Percentiles rank a stretch among this genome's conserved stretches.
These are phyloP conservation scores for Strigomonas culicis DNA, from an alignment of 208 protist genomes.

Conservation along the genomic window DNA sequence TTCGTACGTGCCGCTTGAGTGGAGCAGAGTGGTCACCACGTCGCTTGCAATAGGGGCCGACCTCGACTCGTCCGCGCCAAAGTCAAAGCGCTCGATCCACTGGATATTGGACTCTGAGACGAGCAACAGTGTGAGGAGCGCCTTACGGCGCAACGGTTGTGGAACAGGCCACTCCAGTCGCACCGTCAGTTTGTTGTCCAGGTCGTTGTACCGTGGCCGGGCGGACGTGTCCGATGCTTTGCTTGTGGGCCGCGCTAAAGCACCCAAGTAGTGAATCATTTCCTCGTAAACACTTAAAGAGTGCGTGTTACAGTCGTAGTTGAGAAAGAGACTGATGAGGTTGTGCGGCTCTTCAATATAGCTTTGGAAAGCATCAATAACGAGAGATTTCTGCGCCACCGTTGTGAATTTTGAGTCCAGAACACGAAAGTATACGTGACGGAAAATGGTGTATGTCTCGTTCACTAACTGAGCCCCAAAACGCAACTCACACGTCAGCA, in stretches of 20 bases:
- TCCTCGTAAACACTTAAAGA: conserved; percentile 93
- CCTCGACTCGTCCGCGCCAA: conserved; percentile 21
- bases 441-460: conserved; percentile 92
- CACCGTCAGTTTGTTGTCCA: conserved; percentile 27
- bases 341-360: conserved; percentile 94
- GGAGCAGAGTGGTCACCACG: not conserved
- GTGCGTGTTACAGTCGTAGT: conserved; percentile 97
- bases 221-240: not conserved
- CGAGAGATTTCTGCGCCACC: conserved; percentile 86
- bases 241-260: conserved; percentile 22
- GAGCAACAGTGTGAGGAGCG: conserved; percentile 59
- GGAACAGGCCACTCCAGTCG: conserved; percentile 52
- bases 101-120: conserved; percentile 76
- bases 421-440: conserved; percentile 90
- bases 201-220: not conserved
- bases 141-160: conserved; percentile 46
- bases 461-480: conserved; percentile 92
- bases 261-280: conserved; percentile 90
- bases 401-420: conserved; percentile 85
- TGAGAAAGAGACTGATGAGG: conserved; percentile 95
- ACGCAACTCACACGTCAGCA: conserved; percentile 75
- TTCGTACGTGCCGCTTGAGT: no score
- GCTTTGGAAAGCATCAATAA: conserved; percentile 81
- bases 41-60: not conserved
- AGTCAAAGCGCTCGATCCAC: conserved; percentile 87